phyloP scores from a whole-genome alignment of 83 land plant species.

The Picea mariana region DNA sequence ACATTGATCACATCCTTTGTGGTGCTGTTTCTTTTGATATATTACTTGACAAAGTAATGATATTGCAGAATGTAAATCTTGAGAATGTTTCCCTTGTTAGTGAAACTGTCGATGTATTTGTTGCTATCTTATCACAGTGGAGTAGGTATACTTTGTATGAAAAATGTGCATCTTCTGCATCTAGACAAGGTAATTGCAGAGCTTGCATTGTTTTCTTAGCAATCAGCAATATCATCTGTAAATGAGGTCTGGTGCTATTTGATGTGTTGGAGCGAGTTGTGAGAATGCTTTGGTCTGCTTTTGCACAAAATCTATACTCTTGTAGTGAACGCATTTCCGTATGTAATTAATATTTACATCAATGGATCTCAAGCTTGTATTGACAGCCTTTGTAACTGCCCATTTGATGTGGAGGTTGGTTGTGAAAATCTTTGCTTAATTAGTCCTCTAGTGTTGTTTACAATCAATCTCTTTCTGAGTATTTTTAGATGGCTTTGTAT shows the following conservation, averaged over 20 bases:
- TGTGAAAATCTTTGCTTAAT: background rate
- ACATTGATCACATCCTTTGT: conserved; percentile 42
- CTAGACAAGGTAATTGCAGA: background rate
- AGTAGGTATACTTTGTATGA: background rate
- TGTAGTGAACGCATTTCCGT: background rate
- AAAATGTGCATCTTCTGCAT: conserved; percentile 2
- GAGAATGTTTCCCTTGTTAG: too few relatives aligned
- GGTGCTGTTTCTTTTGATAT: conserved; percentile 45
- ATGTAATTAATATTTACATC: background rate
- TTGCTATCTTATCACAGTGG: background rate
- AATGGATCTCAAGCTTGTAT: background rate
- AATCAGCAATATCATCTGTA: conserved; percentile 8
- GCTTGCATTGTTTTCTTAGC: background rate
- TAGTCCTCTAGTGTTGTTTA: too few relatives aligned
- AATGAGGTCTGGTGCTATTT: conserved; percentile 4
- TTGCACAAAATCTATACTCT: conserved; percentile 1
- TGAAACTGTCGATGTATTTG: background rate
- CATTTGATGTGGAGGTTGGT: background rate
- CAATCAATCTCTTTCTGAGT: too few relatives aligned
- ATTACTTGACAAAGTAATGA: conserved; percentile 48
- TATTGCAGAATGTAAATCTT: background rate
- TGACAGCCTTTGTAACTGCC: background rate
- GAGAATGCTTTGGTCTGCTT: background rate
- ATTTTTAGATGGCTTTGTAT: too few relatives aligned
- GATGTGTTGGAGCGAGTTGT: conserved; percentile 8